phyloP scores from a whole-genome alignment of 2,329 filamentous ascomycete species.

The Colletotrichum neosansevieriae region DNA sequence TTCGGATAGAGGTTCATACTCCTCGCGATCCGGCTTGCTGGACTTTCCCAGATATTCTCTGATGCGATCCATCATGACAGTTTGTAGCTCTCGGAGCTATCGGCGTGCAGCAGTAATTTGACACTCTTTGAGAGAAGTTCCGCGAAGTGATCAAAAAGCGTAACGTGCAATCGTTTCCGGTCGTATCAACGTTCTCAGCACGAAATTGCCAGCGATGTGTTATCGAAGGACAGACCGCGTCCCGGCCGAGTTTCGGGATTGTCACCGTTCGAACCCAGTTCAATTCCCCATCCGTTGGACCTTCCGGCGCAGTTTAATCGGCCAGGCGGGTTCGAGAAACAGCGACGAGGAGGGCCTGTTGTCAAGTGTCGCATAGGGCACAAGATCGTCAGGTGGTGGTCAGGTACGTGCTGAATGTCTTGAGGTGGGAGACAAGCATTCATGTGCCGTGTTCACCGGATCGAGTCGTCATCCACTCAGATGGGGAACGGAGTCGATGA shows the following conservation, averaged over 20 bases:
- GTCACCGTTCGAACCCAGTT: slow-evolving; percentile 15
- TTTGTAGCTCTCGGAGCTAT: neutral
- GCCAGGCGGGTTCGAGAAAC: neutral
- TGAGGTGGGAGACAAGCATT: slow-evolving; percentile 26
- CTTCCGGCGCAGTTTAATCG: neutral
- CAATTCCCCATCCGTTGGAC: slow-evolving; percentile 5
- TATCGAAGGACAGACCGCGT: slow-evolving; percentile 3
- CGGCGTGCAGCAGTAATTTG: no score
- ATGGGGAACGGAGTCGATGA: slow-evolving; percentile 30
- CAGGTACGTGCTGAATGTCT: neutral
- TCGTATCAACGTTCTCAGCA: neutral
- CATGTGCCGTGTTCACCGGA: slow-evolving; percentile 37
- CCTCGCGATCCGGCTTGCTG: slow-evolving; percentile 37
- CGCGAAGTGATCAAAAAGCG: neutral
- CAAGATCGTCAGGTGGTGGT: neutral
- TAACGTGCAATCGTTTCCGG: neutral
- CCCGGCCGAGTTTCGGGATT: slow-evolving; percentile 11
- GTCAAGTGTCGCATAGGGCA: neutral
- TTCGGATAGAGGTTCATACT: slow-evolving; percentile 46
- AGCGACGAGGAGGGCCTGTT: neutral
- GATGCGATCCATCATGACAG: slow-evolving; percentile 37
- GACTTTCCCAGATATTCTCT: slow-evolving; percentile 29
- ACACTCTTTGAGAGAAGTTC: no score
- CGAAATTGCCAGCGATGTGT: neutral
- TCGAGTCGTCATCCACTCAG: slow-evolving; percentile 33